Percentiles rank a stretch among this genome's conserved stretches.
These are phyloP conservation scores for Malassezia globosa DNA, from an alignment of 1,284 basidiomycete genomes.

Conservation along the genomic window DNA sequence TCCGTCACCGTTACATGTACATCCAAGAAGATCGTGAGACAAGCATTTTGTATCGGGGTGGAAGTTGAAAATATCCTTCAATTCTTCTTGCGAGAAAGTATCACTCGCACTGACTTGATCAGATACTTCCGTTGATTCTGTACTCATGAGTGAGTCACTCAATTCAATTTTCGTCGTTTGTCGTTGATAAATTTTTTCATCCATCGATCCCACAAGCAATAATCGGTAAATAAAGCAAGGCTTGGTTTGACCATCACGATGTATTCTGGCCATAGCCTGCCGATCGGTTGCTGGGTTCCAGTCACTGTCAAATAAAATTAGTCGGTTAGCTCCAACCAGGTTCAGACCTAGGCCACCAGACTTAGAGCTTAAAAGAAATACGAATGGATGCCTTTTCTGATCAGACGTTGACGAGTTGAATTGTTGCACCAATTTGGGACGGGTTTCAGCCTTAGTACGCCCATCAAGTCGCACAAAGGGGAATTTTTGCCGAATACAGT, in stretches of 20 bases:
- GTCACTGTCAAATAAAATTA: slow-evolving; percentile 75
- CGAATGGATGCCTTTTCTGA: slow-evolving; percentile 49
- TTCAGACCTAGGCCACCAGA: slow-evolving; percentile 62
- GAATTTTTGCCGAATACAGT: slow-evolving; percentile 10
- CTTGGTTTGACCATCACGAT: slow-evolving; percentile 73
- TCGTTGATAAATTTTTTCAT: slow-evolving; percentile 54
- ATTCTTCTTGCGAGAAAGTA: slow-evolving; percentile 35
- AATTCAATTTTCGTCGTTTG: slow-evolving; percentile 92
- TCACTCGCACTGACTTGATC: slow-evolving; percentile 10
- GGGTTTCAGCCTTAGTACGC: slow-evolving; percentile 34
- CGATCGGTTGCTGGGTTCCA: slow-evolving; percentile 81
- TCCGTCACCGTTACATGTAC: slow-evolving; percentile 36
- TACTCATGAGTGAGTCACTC: slow-evolving; percentile 51
- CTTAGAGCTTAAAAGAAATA: slow-evolving; percentile 76
- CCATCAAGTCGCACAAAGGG: slow-evolving; percentile 72
- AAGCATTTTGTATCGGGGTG: slow-evolving; percentile 70
- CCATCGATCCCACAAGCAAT: slow-evolving; percentile 50
- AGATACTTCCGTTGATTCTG: slow-evolving; percentile 27
- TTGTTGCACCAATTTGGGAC: slow-evolving; percentile 29
- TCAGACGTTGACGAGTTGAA: slow-evolving; percentile 23
- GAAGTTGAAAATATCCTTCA: slow-evolving; percentile 73
- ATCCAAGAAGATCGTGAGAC: slow-evolving; percentile 60
- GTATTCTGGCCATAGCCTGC: slow-evolving; percentile 91
- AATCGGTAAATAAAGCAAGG: slow-evolving; percentile 81
- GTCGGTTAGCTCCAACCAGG: slow-evolving; percentile 90